Evolutionary conservation across 129 eudicot species (phyloP).

Genomic region (Cynara cardunculus): DNA sequence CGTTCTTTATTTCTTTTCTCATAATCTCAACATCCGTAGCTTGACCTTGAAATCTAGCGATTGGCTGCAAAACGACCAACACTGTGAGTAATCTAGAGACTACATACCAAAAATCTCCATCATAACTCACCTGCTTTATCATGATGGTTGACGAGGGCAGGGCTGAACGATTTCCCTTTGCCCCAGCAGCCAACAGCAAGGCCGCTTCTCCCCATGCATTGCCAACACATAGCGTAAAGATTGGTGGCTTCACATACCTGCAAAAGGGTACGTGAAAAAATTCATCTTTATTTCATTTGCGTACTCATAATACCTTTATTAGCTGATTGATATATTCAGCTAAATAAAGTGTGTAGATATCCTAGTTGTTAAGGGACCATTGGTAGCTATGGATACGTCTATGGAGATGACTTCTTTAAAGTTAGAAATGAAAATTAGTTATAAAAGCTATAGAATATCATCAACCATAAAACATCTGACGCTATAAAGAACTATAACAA

Average conservation of each 20-base stretch:
- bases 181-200: slow-evolving; percentile 90
- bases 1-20: slow-evolving; percentile 62
- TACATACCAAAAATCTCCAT: background rate
- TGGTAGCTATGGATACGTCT: background rate
- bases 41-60: slow-evolving; percentile 82
- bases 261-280: background rate
- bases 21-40: slow-evolving; percentile 78
- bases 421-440: background rate
- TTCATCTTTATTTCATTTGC: background rate
- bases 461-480: background rate
- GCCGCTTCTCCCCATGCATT: slow-evolving; percentile 99
- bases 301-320: background rate
- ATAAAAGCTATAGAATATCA: background rate
- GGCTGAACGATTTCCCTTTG: slow-evolving; percentile 91
- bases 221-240: slow-evolving; percentile 87
- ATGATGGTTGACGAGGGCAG: slow-evolving; percentile 90
- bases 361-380: background rate
- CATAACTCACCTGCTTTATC: slow-evolving; percentile 71
- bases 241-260: slow-evolving; percentile 80
- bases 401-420: background rate
- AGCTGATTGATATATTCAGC: background rate
- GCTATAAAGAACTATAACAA: background rate
- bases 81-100: background rate
- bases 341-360: background rate
- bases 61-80: slow-evolving; percentile 65